phyloP scores from a whole-genome alignment of 768 basidiomycete genomes.

The Lactifluus echinatus region DNA sequence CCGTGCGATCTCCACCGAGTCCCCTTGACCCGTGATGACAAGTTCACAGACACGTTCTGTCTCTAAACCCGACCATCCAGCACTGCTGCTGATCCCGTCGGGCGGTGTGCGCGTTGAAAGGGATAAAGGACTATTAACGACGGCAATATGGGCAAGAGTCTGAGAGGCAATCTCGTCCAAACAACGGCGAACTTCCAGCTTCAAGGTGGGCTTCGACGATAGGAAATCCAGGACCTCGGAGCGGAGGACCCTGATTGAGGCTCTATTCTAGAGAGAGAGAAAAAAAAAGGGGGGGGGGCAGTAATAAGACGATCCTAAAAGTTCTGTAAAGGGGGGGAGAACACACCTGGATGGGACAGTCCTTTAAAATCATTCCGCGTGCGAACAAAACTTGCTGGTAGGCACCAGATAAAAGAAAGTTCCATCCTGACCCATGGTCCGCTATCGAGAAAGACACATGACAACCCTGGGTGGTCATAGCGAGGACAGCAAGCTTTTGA shows the following conservation, averaged over 20 bases:
- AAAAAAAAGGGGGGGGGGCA: no score
- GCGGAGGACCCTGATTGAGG: constrained; percentile 82
- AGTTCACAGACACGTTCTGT: constrained; percentile 91
- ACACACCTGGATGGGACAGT: constrained; percentile 75
- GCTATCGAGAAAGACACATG: constrained; percentile 72
- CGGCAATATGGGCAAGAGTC: constrained; percentile 88
- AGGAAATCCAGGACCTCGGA: constrained; percentile 88
- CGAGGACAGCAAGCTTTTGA: constrained; percentile 67
- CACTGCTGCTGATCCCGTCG: constrained; percentile 65
- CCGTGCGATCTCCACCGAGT: constrained; percentile 86
- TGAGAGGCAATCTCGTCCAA: constrained; percentile 93
- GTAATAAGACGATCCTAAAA: constrained; percentile 18
- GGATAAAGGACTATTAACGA: constrained; percentile 77
- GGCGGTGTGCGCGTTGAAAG: constrained; percentile 70
- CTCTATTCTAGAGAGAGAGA: constrained; percentile 50
- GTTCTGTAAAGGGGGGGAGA: constrained; percentile 13
- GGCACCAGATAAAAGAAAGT: constrained; percentile 83
- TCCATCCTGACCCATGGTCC: constrained; percentile 70
- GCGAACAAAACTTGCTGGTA: constrained; percentile 92
- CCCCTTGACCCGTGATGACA: constrained; percentile 80
- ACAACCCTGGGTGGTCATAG: constrained; percentile 74
- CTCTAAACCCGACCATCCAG: constrained; percentile 86
- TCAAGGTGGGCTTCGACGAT: constrained; percentile 68
- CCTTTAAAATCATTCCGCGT: constrained; percentile 81
- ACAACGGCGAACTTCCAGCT: constrained; percentile 70